phyloP scores from a whole-genome alignment of 2,329 filamentous ascomycete genomes.

The Talaromyces sp. region DNA sequence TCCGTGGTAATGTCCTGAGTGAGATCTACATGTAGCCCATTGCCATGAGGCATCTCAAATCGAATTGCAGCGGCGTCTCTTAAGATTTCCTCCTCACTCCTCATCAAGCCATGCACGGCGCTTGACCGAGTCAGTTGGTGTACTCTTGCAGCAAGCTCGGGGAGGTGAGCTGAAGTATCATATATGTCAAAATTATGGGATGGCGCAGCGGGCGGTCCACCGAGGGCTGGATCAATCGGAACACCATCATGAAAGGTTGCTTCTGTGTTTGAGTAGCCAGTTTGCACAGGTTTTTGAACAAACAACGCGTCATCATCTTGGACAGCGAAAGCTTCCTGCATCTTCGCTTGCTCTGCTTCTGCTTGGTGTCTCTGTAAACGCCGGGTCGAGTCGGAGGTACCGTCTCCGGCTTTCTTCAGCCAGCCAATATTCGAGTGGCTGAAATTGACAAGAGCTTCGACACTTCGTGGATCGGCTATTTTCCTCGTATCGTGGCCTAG shows the following conservation, averaged over 20 bases:
- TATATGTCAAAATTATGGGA: slow-evolving; percentile 4
- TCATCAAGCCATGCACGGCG: slow-evolving; percentile 25
- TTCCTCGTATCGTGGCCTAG: slow-evolving; percentile 88
- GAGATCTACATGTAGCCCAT: slow-evolving; percentile 1
- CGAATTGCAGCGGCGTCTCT: slow-evolving; percentile 33
- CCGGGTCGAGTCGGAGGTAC: slow-evolving; percentile 45
- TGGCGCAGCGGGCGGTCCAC: slow-evolving; percentile 13
- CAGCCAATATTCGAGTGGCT: slow-evolving; percentile 81
- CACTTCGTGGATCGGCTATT: slow-evolving; percentile 84
- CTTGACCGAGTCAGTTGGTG: slow-evolving; percentile 16
- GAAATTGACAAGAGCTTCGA: slow-evolving; percentile 89
- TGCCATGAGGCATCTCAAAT: slow-evolving; percentile 31
- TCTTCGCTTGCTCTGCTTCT: slow-evolving; percentile 54
- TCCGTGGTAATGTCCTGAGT: slow-evolving; percentile 1
- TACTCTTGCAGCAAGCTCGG: slow-evolving; percentile 8
- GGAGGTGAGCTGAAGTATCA: slow-evolving; percentile 15
- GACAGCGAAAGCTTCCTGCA: slow-evolving; percentile 44
- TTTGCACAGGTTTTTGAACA: slow-evolving; percentile 16
- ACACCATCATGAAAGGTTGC: slow-evolving; percentile 29
- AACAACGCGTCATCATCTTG: slow-evolving; percentile 44
- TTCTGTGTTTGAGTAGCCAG: slow-evolving; percentile 6
- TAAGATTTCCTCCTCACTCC: slow-evolving; percentile 29
- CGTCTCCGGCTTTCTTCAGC: slow-evolving; percentile 61
- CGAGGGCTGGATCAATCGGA: slow-evolving; percentile 45
- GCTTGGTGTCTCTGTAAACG: slow-evolving; percentile 49